phyloP scores from a whole-genome alignment of 257 asterid species.

The Solanum commersonii region DNA sequence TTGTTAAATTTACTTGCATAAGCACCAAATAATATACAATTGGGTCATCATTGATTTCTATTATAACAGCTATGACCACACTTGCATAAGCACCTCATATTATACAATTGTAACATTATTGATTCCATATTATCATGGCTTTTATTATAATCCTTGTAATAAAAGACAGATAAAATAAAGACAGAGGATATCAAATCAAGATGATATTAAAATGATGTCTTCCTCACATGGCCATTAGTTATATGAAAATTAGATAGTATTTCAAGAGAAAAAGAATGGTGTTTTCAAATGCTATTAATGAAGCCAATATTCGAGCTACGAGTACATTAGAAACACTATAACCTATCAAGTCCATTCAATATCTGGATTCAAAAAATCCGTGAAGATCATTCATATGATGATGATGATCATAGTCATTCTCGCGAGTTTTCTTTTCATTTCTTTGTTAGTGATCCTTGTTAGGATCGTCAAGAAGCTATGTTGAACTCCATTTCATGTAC shows the following conservation, averaged over 20 bases:
- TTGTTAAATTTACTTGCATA: no score
- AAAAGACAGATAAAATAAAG: not conserved
- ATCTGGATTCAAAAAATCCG: no score
- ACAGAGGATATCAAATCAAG: not conserved
- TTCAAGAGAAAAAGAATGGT: not conserved
- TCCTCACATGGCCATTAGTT: not conserved
- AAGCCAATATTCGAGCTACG: no score
- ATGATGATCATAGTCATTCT: not conserved
- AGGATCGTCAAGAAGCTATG: conserved; percentile 26
- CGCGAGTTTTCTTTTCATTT: conserved; percentile 7
- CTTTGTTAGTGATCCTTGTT: not conserved
- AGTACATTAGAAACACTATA: no score
- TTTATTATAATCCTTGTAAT: not conserved
- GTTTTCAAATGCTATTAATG: not conserved
- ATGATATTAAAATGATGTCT: not conserved
- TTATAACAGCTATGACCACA: no score
- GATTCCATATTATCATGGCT: not conserved
- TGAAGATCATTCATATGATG: not conserved
- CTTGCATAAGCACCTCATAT: no score
- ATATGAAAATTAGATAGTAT: no score
- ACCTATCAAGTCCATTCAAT: no score
- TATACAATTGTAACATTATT: no score
- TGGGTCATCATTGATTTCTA: not conserved
- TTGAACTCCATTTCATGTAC: conserved; percentile 28
- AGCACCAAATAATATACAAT: no score